phyloP scores from a whole-genome alignment of 2,329 filamentous ascomycete genomes.

The Ascocoryne sarcoides region DNA sequence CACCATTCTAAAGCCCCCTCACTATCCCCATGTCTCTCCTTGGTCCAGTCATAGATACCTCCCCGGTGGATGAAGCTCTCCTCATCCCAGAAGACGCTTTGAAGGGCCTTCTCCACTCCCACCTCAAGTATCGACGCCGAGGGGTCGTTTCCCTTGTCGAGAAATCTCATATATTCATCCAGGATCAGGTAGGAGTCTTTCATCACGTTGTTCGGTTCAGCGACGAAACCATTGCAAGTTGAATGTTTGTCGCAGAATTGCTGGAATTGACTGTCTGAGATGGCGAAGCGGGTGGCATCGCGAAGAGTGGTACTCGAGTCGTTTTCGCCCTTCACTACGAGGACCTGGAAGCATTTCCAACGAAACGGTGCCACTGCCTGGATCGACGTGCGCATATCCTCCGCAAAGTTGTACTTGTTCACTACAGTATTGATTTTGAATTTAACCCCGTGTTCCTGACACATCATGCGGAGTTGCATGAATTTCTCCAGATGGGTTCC shows the following conservation, averaged over 20 bases:
- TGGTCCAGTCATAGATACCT: conserved; percentile 13
- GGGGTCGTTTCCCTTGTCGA: conserved; percentile 12
- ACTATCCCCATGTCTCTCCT: conserved; percentile 3
- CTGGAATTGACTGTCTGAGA: conserved; percentile 38
- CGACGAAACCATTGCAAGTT: conserved; percentile 35
- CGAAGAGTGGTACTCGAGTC: conserved; percentile 33
- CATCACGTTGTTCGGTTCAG: conserved; percentile 37
- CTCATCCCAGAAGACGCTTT: conserved; percentile 6
- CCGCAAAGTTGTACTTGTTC: conserved; percentile 37
- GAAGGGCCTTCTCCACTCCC: conserved; percentile 8
- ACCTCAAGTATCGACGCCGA: conserved; percentile 9
- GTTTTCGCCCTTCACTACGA: conserved; percentile 46
- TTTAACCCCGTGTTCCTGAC: conserved; percentile 37
- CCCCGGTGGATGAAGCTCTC: conserved; percentile 6
- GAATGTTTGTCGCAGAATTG: conserved; percentile 37
- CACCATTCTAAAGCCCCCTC: too few relatives aligned
- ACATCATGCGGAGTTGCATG: conserved; percentile 37
- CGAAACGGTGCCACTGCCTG: conserved; percentile 37
- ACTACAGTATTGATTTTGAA: conserved; percentile 53
- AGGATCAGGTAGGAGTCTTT: conserved; percentile 20
- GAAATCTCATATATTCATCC: conserved; percentile 15
- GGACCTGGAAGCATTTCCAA: conserved; percentile 47
- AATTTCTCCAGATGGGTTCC: conserved; percentile 39
- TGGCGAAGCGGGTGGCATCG: conserved; percentile 36
- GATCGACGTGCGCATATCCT: conserved; percentile 39